These are phyloP conservation scores for Syncephalis plumigaleata DNA, from an alignment of 371 early-diverging fungal genomes.

Conservation along the genomic window DNA sequence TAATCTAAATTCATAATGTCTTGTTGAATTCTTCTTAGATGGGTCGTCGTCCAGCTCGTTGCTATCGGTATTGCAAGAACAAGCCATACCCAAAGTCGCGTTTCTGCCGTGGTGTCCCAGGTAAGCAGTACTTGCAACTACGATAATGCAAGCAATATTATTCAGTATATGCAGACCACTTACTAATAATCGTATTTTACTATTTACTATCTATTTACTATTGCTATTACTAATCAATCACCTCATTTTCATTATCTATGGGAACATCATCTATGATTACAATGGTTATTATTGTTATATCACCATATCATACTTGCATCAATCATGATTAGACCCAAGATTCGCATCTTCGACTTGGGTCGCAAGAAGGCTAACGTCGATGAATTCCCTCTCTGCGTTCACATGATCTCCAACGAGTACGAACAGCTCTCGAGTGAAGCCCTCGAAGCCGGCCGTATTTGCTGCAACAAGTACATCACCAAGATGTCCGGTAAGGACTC, in stretches of 20 bases:
- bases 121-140: constrained; percentile 12
- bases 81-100: constrained; percentile 99
- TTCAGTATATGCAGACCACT: too few relatives aligned
- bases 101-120: constrained; percentile 99
- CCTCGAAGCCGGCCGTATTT: constrained; percentile 99
- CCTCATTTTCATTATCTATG: too few relatives aligned
- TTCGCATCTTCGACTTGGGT: constrained; percentile 98
- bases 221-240: too few relatives aligned
- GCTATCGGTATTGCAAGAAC: constrained; percentile 99
- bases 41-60: constrained; percentile 99
- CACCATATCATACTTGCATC: too few relatives aligned
- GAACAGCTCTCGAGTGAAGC: constrained; percentile 99
- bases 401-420: constrained; percentile 96
- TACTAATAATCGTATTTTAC: too few relatives aligned
- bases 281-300: too few relatives aligned
- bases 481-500: constrained; percentile 98
- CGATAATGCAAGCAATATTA: too few relatives aligned
- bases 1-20: too few relatives aligned
- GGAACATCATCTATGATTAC: too few relatives aligned
- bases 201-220: too few relatives aligned
- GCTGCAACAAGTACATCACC: constrained; percentile 99
- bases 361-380: constrained; percentile 98
- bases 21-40: too few relatives aligned
- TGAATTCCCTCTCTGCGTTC: constrained; percentile 96
- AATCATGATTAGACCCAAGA: constrained; percentile 67